phyloP scores from a whole-genome alignment of 1,139 yeast species.

The Yamadazyma songkhlaensis region DNA sequence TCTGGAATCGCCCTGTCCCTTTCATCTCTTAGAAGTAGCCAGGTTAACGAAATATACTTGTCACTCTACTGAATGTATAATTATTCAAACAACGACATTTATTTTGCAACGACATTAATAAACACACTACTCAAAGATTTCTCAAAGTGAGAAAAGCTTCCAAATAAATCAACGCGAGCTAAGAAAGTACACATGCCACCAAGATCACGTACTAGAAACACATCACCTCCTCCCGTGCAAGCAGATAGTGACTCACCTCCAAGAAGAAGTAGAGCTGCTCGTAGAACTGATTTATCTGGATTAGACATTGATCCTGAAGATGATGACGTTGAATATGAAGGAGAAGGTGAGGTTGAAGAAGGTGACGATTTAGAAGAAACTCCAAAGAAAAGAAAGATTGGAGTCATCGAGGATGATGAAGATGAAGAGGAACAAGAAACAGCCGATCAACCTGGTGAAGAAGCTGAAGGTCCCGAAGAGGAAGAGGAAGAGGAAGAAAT shows the following conservation, averaged over 20 bases:
- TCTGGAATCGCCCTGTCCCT: too few species aligned
- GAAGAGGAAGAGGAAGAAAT: conserved; percentile 24
- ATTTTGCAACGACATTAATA: neutral
- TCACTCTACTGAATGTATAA: too few species aligned
- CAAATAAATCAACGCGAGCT: conserved; percentile 5
- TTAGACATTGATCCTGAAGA: conserved; percentile 27
- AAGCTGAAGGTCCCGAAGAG: conserved; percentile 23
- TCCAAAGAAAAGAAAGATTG: conserved; percentile 18
- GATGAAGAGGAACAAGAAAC: conserved; percentile 16
- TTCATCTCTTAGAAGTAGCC: too few species aligned
- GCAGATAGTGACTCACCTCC: conserved; percentile 5
- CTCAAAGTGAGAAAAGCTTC: neutral
- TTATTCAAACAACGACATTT: too few species aligned
- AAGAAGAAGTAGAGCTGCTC: conserved; percentile 10
- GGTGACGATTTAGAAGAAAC: conserved; percentile 14
- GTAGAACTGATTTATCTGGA: conserved; percentile 24
- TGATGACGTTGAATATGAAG: conserved; percentile 26
- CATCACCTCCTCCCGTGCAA: conserved; percentile 6
- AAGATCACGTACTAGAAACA: conserved; percentile 6
- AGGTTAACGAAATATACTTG: too few species aligned
- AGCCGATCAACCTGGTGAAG: conserved; percentile 19
- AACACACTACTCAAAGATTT: too few species aligned
- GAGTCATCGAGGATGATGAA: conserved; percentile 22
- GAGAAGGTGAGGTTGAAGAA: conserved; percentile 12
- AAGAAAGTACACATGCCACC: conserved; percentile 3